These are phyloP conservation scores for Colletotrichum neosansevieriae DNA, from an alignment of 2,329 filamentous ascomycete species.

Conservation along the genomic window DNA sequence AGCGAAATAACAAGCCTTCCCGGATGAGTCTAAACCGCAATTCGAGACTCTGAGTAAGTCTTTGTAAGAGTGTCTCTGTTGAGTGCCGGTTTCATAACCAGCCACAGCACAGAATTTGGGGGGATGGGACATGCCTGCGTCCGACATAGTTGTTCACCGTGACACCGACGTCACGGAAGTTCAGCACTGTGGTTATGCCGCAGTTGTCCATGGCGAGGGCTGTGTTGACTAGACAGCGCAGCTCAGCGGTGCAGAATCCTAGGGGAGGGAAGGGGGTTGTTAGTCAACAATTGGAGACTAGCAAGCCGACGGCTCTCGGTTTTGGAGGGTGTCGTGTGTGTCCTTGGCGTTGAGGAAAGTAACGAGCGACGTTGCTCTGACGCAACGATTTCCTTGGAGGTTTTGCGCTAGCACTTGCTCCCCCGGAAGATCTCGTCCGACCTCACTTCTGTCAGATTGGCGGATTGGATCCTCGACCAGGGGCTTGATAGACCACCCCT, in stretches of 20 bases:
- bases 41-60: constrained; percentile 2
- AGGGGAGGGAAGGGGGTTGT: not conserved
- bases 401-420: not conserved
- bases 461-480: constrained; percentile 15
- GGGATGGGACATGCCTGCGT: constrained; percentile 59
- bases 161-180: constrained; percentile 82
- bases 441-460: constrained; percentile 25
- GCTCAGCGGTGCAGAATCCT: not conserved
- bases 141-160: constrained; percentile 72
- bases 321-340: constrained; percentile 5
- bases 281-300: constrained; percentile 5
- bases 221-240: not conserved
- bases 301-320: constrained; percentile 5
- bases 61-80: constrained; percentile 19
- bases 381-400: not conserved
- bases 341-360: not conserved
- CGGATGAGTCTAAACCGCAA: constrained; percentile 59
- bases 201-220: constrained; percentile 26
- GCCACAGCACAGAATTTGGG: not conserved
- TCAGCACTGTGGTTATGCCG: constrained; percentile 62
- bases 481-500: constrained; percentile 26
- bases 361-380: constrained; percentile 13
- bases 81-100: constrained; percentile 19
- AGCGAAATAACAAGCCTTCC: constrained; percentile 76
- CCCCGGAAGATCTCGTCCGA: constrained; percentile 4